A percentile compares a stretch with the other conserved stretches of the same genome.
These are phyloP conservation scores for Scedosporium aurantiacum DNA, from an alignment of 2,329 filamentous ascomycete genomes.

Conservation along the genomic window DNA sequence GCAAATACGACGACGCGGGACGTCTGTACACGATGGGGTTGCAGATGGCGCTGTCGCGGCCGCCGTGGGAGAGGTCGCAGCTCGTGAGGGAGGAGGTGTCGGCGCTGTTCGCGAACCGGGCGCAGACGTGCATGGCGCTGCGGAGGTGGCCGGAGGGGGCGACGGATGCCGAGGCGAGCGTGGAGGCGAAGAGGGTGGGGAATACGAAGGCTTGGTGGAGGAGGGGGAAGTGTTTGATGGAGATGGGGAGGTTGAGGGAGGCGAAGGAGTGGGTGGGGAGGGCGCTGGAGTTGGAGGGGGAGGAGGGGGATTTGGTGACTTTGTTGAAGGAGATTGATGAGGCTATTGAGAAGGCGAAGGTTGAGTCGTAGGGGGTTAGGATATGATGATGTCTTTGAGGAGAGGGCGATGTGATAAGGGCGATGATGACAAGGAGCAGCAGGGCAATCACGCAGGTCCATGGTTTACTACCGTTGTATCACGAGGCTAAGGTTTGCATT, in stretches of 20 bases:
- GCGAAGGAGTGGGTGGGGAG: constrained; percentile 66
- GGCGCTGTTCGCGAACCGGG: constrained; percentile 72
- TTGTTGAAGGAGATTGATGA: constrained; percentile 53
- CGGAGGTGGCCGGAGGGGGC: constrained; percentile 74
- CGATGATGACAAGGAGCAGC: too few species aligned
- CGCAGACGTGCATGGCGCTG: constrained; percentile 79
- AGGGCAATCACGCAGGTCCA: too few species aligned
- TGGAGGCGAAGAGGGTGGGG: constrained; percentile 74
- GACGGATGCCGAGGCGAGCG: constrained; percentile 78
- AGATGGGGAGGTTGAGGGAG: constrained; percentile 85
- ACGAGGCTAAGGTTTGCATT: too few species aligned
- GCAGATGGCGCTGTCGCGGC: constrained; percentile 74
- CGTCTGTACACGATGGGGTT: constrained; percentile 77
- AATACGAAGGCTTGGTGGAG: constrained; percentile 96
- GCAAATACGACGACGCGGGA: constrained; percentile 61
- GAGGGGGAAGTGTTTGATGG: constrained; percentile 68
- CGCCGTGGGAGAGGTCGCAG: constrained; percentile 76
- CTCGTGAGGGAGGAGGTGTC: constrained; percentile 78
- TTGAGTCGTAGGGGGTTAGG: constrained; percentile 8
- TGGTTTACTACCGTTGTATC: too few species aligned
- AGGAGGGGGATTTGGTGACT: constrained; percentile 51
- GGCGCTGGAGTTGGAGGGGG: constrained; percentile 74
- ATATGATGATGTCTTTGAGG: too few species aligned
- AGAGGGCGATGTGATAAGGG: too few species aligned
- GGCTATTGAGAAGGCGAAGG: constrained; percentile 28